Percentiles rank a stretch among this genome's conserved stretches.
These are phyloP conservation scores for Russula brevipes DNA, from an alignment of 768 basidiomycete genomes.

Conservation along the genomic window DNA sequence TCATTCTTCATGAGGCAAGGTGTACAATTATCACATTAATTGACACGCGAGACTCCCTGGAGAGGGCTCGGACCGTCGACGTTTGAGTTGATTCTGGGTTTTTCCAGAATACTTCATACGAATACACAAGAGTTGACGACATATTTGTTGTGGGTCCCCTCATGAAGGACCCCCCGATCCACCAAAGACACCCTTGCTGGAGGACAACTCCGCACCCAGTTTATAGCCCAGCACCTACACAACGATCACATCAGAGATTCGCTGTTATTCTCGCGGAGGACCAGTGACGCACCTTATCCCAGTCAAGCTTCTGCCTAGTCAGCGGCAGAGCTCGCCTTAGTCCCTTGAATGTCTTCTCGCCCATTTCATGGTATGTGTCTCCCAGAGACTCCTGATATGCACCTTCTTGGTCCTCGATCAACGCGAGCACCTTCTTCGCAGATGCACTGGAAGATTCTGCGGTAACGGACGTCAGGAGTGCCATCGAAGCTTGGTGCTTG, in stretches of 20 bases:
- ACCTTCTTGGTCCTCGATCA: constrained; percentile 75
- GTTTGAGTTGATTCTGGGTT: neutral
- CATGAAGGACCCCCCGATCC: constrained; percentile 30
- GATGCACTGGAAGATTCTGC: constrained; percentile 43
- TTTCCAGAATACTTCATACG: constrained; percentile 1
- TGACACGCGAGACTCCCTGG: neutral
- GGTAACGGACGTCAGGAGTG: too few species aligned
- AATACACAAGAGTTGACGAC: constrained; percentile 29
- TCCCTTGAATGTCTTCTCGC: constrained; percentile 90
- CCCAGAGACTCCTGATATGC: constrained; percentile 75
- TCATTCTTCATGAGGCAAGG: constrained; percentile 27
- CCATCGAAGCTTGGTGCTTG: too few species aligned
- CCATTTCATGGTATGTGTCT: constrained; percentile 81
- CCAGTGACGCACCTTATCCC: constrained; percentile 70
- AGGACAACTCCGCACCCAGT: constrained; percentile 68
- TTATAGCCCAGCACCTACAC: constrained; percentile 56
- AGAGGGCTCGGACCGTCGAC: neutral
- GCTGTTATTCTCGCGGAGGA: neutral
- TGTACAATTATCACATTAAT: neutral
- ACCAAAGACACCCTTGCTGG: constrained; percentile 54
- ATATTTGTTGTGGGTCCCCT: neutral
- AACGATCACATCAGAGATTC: constrained; percentile 14
- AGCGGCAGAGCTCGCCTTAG: constrained; percentile 86
- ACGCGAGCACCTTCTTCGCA: constrained; percentile 69
- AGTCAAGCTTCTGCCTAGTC: constrained; percentile 91